A percentile compares a stretch with the other conserved stretches of the same genome.
Conservation (phyloP, 2,329 filamentous ascomycete species). For the Aquanectria penicillioides region DNA sequence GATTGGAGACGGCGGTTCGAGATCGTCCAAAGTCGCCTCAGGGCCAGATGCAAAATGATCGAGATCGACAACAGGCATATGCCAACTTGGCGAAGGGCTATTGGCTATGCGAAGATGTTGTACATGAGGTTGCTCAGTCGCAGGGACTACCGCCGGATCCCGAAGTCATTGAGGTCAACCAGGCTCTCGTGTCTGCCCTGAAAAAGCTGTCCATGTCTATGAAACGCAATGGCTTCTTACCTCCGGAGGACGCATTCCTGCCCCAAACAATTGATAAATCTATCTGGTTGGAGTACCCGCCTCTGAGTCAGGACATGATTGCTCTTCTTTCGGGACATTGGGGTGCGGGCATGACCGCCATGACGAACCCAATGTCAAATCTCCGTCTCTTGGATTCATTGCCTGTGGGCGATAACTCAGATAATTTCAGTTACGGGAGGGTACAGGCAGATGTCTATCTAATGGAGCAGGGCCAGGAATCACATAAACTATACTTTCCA, state of each 20-base stretch:
- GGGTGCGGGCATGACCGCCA: conserved; percentile 59
- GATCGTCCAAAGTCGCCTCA: conserved; percentile 65
- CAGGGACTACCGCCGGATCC: conserved; percentile 54
- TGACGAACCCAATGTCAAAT: conserved; percentile 56
- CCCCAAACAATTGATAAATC: conserved; percentile 82
- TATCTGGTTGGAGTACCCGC: conserved; percentile 84
- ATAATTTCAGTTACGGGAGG: conserved; percentile 82
- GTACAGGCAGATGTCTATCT: conserved; percentile 80
- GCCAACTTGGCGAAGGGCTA: conserved; percentile 86
- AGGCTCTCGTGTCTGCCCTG: conserved; percentile 70
- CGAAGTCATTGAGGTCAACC: conserved; percentile 64
- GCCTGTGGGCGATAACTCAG: conserved; percentile 78
- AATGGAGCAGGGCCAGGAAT: conserved; percentile 76
- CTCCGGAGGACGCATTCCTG: conserved; percentile 74
- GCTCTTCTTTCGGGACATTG: conserved; percentile 74
- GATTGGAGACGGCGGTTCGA: conserved; percentile 77
- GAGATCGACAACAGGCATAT: conserved; percentile 78
- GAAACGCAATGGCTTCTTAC: conserved; percentile 83
- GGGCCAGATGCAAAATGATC: conserved; percentile 62
- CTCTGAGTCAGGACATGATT: conserved; percentile 75
- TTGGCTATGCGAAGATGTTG: conserved; percentile 75
- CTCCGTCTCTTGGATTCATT: conserved; percentile 73
- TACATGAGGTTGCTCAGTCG: conserved; percentile 59
- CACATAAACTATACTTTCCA: conserved; percentile 74
- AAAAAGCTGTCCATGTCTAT: conserved; percentile 83